phyloP scores from a whole-genome alignment of 2,329 filamentous ascomycete species.

The Orbilia quercus region DNA sequence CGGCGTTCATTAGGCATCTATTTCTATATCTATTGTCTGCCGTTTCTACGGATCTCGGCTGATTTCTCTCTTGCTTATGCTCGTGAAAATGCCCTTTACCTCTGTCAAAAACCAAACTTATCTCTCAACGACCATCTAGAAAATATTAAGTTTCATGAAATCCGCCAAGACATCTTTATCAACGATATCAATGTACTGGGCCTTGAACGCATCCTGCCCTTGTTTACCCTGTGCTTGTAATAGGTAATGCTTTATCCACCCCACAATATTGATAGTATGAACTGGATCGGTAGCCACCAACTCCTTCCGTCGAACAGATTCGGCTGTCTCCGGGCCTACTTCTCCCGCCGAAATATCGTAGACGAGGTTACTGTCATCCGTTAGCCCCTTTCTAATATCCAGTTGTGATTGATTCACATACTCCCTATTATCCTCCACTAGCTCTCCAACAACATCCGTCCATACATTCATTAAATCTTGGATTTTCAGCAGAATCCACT shows the following conservation, averaged over 20 bases:
- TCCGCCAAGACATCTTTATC: constrained; percentile 76
- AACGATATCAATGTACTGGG: constrained; percentile 77
- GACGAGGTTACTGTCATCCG: constrained; percentile 45
- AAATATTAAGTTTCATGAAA: constrained; percentile 66
- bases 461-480: constrained; percentile 81
- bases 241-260: constrained; percentile 74
- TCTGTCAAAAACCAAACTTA: background rate
- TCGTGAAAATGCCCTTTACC: background rate
- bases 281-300: constrained; percentile 73
- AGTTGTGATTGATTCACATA: constrained; percentile 61
- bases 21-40: background rate
- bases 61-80: background rate
- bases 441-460: constrained; percentile 75
- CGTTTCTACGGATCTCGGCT: background rate
- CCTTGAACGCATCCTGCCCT: constrained; percentile 75
- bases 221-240: constrained; percentile 70
- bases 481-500: constrained; percentile 71
- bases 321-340: constrained; percentile 44
- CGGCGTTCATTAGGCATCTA: background rate
- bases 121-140: constrained; percentile 14
- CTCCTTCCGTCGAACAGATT: constrained; percentile 56
- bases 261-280: constrained; percentile 73
- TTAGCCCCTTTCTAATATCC: constrained; percentile 5
- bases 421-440: constrained; percentile 71
- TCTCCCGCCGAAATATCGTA: constrained; percentile 57